Conservation (phyloP, 805 yeast species). For the Yarrowia sp. region DNA sequence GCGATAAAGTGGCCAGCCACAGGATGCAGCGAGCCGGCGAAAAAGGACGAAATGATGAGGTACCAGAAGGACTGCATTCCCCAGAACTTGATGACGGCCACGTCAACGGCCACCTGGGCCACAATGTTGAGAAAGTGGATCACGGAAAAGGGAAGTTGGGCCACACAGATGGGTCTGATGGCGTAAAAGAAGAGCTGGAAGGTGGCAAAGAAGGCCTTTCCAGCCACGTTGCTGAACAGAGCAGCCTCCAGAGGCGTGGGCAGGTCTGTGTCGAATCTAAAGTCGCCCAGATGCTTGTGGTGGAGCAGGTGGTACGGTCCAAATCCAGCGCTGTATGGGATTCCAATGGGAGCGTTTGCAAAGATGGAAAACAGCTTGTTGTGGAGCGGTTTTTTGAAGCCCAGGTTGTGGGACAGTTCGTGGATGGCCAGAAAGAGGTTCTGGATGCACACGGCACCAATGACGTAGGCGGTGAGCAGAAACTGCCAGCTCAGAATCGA, state of each 20-base stretch:
- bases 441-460: slow-evolving; percentile 86
- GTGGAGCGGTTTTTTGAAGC: slow-evolving; percentile 71
- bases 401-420: slow-evolving; percentile 80
- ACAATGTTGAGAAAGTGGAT: slow-evolving; percentile 68
- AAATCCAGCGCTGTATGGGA: slow-evolving; percentile 85
- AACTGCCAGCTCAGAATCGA: slow-evolving; percentile 53
- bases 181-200: slow-evolving; percentile 89
- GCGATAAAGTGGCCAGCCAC: slow-evolving; percentile 94
- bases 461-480: slow-evolving; percentile 60
- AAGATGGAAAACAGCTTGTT: slow-evolving; percentile 75
- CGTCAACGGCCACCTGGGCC: slow-evolving; percentile 57
- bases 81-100: slow-evolving; percentile 54
- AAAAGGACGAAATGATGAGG: slow-evolving; percentile 69
- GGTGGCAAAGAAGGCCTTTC: slow-evolving; percentile 86
- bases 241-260: slow-evolving; percentile 79
- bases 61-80: slow-evolving; percentile 64
- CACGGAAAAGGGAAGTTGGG: slow-evolving; percentile 67
- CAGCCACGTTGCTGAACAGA: slow-evolving; percentile 68
- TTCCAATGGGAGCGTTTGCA: slow-evolving; percentile 80
- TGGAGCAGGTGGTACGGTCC: slow-evolving; percentile 90
- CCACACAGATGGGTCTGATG: slow-evolving; percentile 80
- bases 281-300: slow-evolving; percentile 87
- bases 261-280: slow-evolving; percentile 76
- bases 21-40: slow-evolving; percentile 91
- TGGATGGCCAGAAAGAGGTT: slow-evolving; percentile 84